phyloP scores from a whole-genome alignment of 1,284 basidiomycete genomes.

The Ustilago curta region DNA sequence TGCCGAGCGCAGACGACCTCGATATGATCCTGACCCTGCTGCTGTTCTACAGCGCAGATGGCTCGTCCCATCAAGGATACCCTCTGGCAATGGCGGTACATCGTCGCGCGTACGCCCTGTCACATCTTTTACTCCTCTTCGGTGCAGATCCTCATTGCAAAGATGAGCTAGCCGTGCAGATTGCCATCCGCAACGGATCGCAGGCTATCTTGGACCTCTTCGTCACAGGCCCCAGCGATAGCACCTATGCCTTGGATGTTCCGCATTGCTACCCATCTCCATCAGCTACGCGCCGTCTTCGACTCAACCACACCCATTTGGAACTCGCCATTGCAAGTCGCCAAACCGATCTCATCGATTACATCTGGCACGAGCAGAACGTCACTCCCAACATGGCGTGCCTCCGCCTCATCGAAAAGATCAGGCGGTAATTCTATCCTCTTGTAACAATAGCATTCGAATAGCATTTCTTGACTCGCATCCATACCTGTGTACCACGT shows the following conservation, averaged over 20 bases:
- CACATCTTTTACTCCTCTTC: conserved; percentile 25
- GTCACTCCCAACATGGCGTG: conserved; percentile 43
- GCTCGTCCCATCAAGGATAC: conserved; percentile 36
- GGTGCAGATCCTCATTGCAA: conserved; percentile 36
- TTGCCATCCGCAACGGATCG: conserved; percentile 38
- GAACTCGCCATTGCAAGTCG: conserved; percentile 27
- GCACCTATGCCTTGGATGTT: no score
- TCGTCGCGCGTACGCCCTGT: conserved; percentile 22
- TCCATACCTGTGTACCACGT: background rate
- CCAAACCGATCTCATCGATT: conserved; percentile 40
- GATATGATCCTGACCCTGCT: conserved; percentile 29
- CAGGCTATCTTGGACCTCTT: conserved; percentile 22
- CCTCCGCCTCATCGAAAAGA: conserved; percentile 34
- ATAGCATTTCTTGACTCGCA: background rate
- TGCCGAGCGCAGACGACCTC: conserved; percentile 19
- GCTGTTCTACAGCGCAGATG: conserved; percentile 16
- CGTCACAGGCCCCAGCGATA: conserved; percentile 4
- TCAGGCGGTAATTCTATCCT: conserved; percentile 5
- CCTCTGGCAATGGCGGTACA: conserved; percentile 48
- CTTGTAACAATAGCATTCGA: no score
- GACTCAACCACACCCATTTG: conserved; percentile 19
- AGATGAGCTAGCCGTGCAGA: conserved; percentile 33
- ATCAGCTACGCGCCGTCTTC: background rate
- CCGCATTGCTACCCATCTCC: background rate
- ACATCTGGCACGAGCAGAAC: conserved; percentile 33